Evolutionary conservation across 805 yeast species (phyloP), one percentile per base, ranked within the genome.

Genomic region (Candida tammaniensis): DNA sequence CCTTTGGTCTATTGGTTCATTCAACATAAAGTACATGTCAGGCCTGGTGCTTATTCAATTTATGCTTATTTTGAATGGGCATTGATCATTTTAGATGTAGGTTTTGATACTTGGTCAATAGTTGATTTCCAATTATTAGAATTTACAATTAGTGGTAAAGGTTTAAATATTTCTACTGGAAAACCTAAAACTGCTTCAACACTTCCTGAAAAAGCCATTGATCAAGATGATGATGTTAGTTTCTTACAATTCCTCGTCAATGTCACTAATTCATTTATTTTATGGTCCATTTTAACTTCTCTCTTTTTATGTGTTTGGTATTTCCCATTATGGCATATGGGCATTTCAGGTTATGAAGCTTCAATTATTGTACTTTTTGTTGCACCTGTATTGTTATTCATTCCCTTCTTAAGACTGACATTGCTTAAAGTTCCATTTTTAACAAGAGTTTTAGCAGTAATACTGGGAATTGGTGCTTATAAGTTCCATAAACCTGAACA

Each of bases 261-360:
- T 49, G 54, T 70, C 11, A 52, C 76, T 50, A 88, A 89, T 54
- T 72, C 91, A 3, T 81, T 78, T 53, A 69, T 86, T 36, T 86
- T 86, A 56, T 93, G 97, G 96, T 72, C 97, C 0, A 80, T 80
- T 15, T 44, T 78, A 27, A 84, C 98, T 3, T 77, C 96, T 0
- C 66, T 93, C 39, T 82, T 87, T 27, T 73, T 93, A 37, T 80
- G 93, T 52, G 80, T 93, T 32, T 93, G 98, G 98, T 86, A 86
- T 64, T 93, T 93, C 71, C 98, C 98, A 8, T 68, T 93, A 43
- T 93, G 98, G 98, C 76, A 84, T 54, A 88, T 93, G 97, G 98
- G 97, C 5, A 82, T 93, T 28, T 84, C 95, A 2, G 98, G 98
- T 4, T 89, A 85, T 55, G 98, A 93, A 61, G 83, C 83, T 0